Evolutionary conservation across 306 rosid species (phyloP).

Genomic region (Begonia peltatifolia): DNA sequence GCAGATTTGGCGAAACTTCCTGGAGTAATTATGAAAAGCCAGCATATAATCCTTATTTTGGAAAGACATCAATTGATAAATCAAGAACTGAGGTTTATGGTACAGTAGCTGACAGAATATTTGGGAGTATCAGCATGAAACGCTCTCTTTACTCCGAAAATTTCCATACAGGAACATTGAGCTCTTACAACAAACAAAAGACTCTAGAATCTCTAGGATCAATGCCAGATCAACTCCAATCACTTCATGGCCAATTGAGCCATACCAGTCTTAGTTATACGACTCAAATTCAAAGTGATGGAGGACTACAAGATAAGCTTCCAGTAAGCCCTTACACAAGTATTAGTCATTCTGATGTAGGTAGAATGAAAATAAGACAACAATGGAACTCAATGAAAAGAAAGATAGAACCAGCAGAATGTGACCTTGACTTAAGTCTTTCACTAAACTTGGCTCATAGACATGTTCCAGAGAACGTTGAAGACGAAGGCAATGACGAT

Average conservation of each 20-base stretch:
- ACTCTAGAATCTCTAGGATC: too few relatives aligned
- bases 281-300: too few relatives aligned
- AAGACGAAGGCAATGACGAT: constrained; percentile 15
- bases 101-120: constrained; percentile 16
- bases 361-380: constrained; percentile 1
- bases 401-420: constrained; percentile 23
- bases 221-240: too few relatives aligned
- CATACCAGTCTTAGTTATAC: too few relatives aligned
- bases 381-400: constrained; percentile 36
- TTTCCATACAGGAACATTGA: too few relatives aligned
- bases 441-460: constrained; percentile 47
- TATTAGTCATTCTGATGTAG: neutral
- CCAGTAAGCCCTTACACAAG: too few relatives aligned
- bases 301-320: too few relatives aligned
- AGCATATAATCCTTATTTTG: constrained; percentile 11
- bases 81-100: constrained; percentile 20
- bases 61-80: constrained; percentile 13
- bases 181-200: too few relatives aligned
- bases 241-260: too few relatives aligned
- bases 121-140: constrained; percentile 7
- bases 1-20: constrained; percentile 27
- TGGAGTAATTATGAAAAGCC: constrained; percentile 30
- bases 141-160: too few relatives aligned
- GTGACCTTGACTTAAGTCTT: constrained; percentile 48
- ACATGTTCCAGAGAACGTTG: neutral